Base-by-base conservation (phyloP, 1,284 basidiomycete genomes). In the Neonothopanus nambi region DNA sequence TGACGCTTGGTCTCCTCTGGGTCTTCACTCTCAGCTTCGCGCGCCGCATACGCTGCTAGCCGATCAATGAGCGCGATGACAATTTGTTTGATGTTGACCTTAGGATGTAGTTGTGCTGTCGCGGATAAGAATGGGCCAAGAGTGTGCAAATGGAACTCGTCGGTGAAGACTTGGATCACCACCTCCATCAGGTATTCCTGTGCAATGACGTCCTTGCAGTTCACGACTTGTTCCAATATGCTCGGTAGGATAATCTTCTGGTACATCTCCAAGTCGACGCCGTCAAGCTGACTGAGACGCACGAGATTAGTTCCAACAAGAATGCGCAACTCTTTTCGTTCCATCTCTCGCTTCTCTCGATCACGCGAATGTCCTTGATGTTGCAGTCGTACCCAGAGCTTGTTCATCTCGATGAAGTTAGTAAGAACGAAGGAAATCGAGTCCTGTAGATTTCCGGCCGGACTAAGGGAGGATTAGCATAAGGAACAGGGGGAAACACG, bases 351-450 rank as follows among this genome's bases (percentile, higher is more conserved):
- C 70, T 95, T 95, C 69, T 98, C 95, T 50, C 93, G 85, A 69
- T 98, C 95, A 42, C 93, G 83, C 5, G 94, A 95, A 67, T 96
- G 93, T 0, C 95, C 95, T 67, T 95, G 91, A 65, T 98, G 95
- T 69, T 98, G 95, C 20, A 98, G 78, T 40, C 95, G 87, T 1
- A 98, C 95, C 95, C 95, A 98, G 24, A 98, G 85, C 70, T 97
- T 98, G 81, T 97, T 98, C 95, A 97, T 98, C 68, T 98, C 95
- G 67, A 98, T 93, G 65, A 97, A 97, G 73, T 98, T 97, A 58
- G 94, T 96, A 55, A 98, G 81, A 23, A 97, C 93, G 67, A 97
- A 98, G 2, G 84, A 85, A 59, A 93, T 95, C 1, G 93, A 96
- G 70, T 98, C 95, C 71, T 94, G 87, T 2, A 98, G 78, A 66